Percentiles rank a stretch among this genome's conserved stretches.
Evolutionary conservation across 1,284 basidiomycete species (phyloP).

Genomic region (Hymenochaete sp.): DNA sequence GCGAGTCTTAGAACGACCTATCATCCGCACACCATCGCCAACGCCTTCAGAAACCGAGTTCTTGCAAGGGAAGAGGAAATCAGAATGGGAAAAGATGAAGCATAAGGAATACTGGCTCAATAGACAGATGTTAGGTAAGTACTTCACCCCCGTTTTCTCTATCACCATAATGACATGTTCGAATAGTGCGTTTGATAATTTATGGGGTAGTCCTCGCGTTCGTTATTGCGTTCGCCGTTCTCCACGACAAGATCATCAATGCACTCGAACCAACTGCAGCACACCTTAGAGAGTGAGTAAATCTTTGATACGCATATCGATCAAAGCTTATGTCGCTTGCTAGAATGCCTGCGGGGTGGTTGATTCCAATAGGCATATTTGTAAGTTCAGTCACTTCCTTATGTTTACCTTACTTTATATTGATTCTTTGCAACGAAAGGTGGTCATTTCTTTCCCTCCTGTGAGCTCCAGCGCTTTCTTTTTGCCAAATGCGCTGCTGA

Average conservation of each 20-base stretch:
- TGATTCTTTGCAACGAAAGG: too few relatives aligned
- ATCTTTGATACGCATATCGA: constrained; percentile 11
- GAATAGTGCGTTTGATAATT: not conserved
- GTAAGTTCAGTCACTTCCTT: too few relatives aligned
- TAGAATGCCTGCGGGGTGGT: constrained; percentile 36
- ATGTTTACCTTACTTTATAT: too few relatives aligned
- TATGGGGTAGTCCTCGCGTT: constrained; percentile 2
- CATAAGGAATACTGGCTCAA: constrained; percentile 33
- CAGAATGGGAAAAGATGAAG: constrained; percentile 37
- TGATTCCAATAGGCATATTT: constrained; percentile 37
- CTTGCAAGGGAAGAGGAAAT: constrained; percentile 23
- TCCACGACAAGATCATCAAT: constrained; percentile 48
- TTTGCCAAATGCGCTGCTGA: too few relatives aligned
- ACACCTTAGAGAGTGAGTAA: constrained; percentile 36
- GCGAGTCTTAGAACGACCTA: too few relatives aligned
- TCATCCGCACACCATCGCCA: constrained; percentile 31
- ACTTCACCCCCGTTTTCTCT: too few relatives aligned
- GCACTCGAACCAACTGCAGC: constrained; percentile 48
- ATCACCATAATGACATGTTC: not conserved
- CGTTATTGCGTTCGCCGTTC: constrained; percentile 32
- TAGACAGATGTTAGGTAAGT: constrained; percentile 36
- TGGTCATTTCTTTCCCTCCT: constrained; percentile 26
- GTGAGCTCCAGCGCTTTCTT: too few relatives aligned
- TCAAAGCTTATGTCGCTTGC: not conserved
- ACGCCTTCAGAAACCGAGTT: constrained; percentile 32